These are phyloP conservation scores for Aureobasidium sp. DNA, from an alignment of 2,329 filamentous ascomycete genomes.

Conservation along the genomic window DNA sequence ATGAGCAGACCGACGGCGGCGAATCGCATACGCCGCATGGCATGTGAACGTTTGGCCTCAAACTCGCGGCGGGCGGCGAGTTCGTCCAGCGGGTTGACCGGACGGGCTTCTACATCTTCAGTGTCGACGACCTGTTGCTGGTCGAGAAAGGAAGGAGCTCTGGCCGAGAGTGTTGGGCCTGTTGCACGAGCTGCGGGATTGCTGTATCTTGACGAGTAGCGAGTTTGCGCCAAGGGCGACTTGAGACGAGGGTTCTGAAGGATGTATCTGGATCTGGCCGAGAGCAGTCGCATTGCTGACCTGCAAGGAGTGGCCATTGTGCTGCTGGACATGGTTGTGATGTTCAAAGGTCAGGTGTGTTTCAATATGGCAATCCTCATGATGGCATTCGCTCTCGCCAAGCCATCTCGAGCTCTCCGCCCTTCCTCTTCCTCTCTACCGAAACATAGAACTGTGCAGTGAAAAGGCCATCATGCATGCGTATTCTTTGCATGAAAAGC, in stretches of 20 bases:
- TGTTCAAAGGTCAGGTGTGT: background rate
- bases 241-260: constrained; percentile 1
- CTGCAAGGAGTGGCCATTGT: constrained; percentile 13
- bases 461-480: background rate
- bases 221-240: background rate
- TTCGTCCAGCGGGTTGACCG: constrained; percentile 20
- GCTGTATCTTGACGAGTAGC: constrained; percentile 28
- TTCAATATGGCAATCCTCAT: background rate
- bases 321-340: constrained; percentile 3
- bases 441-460: background rate
- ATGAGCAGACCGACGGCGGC: constrained; percentile 29
- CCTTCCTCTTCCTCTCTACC: background rate
- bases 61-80: constrained; percentile 20
- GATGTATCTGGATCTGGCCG: constrained; percentile 13
- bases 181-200: constrained; percentile 24
- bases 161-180: constrained; percentile 17
- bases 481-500: background rate
- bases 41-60: constrained; percentile 25
- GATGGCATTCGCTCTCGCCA: background rate
- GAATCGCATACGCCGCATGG: constrained; percentile 28
- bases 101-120: background rate
- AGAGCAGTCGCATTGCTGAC: constrained; percentile 17
- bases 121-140: constrained; percentile 6
- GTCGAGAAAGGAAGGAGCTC: constrained; percentile 12
- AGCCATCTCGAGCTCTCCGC: background rate